Base-by-base conservation (phyloP, 768 basidiomycete species). In the Agaricus sinodeliciosus region DNA sequence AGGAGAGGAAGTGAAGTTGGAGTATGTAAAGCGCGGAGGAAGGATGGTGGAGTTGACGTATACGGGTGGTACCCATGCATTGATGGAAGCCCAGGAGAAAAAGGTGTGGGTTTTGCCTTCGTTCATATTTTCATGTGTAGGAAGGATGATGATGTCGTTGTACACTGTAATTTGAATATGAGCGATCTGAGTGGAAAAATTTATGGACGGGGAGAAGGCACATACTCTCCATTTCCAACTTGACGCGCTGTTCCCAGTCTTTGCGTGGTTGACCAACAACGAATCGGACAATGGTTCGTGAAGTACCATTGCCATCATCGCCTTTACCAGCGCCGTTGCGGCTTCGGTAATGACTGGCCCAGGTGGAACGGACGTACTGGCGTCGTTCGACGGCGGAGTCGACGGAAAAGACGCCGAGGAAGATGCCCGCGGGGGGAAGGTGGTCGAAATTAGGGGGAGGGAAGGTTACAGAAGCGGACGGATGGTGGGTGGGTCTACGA, bases 101-200 rank as follows among this genome's bases (percentile, higher is more conserved):
- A 85, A 98, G 1, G 86, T 81, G 63, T 95, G 77, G 4, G 90
- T 89, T 69, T 98, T 98, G 52, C 95, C 95, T 44, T 79, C 72
- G 68, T 98, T 97, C 95, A 98, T 97, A 67, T 97, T 96, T 71
- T 98, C 95, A 9, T 79, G 63, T 41, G 85, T 82, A 25, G 91
- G 88, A 41, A 96, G 76, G 44, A 94, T 76, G 57, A 93, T 72
- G 54, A 94, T 86, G 65, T 94, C 92, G 62, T 91, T 87, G 66
- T 84, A 91, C 65, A 80, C 90, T 92, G 63, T 42, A 16, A 9
- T 13, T 12, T 43, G 49, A 9, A 54, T 4, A 40, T 49, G 40
- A 48, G 53, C 50, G 43, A 60, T n/a, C 37, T 37, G 36, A 35
- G 51, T 22, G 59, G 48, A 41, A 48, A 9, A 22, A n/a, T n/a